Base-by-base conservation (phyloP, 192 early-diverging fungal species). In the Ambispora gerdemannii region DNA sequence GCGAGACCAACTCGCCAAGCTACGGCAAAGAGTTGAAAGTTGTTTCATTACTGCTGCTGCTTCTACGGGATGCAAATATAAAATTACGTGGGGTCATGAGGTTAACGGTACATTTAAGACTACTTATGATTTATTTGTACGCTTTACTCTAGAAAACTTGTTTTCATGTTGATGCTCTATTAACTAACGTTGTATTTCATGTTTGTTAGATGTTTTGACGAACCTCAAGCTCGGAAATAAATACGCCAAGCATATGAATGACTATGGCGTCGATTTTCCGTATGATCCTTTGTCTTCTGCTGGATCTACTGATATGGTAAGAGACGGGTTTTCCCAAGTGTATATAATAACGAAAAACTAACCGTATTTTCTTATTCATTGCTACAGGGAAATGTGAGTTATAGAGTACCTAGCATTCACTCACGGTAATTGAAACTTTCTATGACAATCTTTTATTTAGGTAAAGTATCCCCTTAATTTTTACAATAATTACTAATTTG, bases 1-100 rank as follows among this genome's bases (percentile, higher is more conserved):
- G 47, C 56, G 74, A 8, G 71, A 58, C 0, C 84, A 90, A 10
- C 69, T 90, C 15, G 53, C 67, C 10, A 74, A 78, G 52, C 63
- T 92, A 19, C 76, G 73, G 55, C 76, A 79, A 27, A 81, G 80
- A 33, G 76, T 91, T 0, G 35, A 82, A 24, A 67, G 67, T 0
- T 82, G 82, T 31, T 85, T 92, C 66, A 77, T 83, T 47, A 84
- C 85, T 0, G 88, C 89, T 1, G 90, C 89, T 11, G 43, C 81
- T 24, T 83, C 89, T 15, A 90, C 86, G 0, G 91, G 91, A 4
- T 89, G 88, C 58, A 83, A 81, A 28, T 79, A 87, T 60, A 84
- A 84, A 55, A 76, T 86, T n/a, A 80, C 62, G 0, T 77, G 82
- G 63, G 82, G 81, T 63, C 77, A 75, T 61, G 77, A 84, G 43